Evolutionary conservation across 176 grass and related monocot species (phyloP).

Genomic region (Triticum urartu): DNA sequence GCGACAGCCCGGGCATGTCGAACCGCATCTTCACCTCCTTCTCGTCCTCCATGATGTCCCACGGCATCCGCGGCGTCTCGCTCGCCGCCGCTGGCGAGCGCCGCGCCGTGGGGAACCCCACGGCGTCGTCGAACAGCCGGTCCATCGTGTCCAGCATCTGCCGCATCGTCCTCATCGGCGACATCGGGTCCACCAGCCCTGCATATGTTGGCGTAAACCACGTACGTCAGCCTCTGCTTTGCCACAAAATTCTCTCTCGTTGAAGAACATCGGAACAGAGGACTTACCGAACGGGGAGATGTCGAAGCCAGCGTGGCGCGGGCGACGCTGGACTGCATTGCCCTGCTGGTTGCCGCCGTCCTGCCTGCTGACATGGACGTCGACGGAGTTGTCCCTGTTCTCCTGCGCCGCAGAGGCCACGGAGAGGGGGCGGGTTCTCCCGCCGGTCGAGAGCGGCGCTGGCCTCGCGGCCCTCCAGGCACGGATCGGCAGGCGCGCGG

Average conservation of each 20-base stretch:
- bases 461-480: conserved; percentile 25
- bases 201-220: not conserved
- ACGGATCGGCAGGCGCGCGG: conserved; percentile 37
- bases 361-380: conserved; percentile 50
- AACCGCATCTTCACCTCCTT: conserved; percentile 79
- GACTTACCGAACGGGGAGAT: conserved; percentile 63
- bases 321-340: conserved; percentile 43
- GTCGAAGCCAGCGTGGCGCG: conserved; percentile 40
- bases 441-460: not conserved
- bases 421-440: conserved; percentile 30
- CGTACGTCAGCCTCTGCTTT: not conserved
- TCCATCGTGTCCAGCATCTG: conserved; percentile 93
- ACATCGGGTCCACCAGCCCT: conserved; percentile 65
- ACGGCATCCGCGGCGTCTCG: conserved; percentile 49
- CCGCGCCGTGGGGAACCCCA: conserved; percentile 36
- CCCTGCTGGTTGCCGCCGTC: conserved; percentile 25
- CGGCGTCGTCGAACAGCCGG: conserved; percentile 68
- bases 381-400: conserved; percentile 58
- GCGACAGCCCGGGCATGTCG: conserved; percentile 69
- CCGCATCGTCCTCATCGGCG: conserved; percentile 55
- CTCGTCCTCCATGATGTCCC: conserved; percentile 70
- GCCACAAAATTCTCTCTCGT: not conserved
- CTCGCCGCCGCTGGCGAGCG: conserved; percentile 7
- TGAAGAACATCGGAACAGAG: not conserved
- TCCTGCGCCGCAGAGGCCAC: conserved; percentile 49